phyloP scores from a whole-genome alignment of 331 rosid species.

The Saraca asoca region DNA sequence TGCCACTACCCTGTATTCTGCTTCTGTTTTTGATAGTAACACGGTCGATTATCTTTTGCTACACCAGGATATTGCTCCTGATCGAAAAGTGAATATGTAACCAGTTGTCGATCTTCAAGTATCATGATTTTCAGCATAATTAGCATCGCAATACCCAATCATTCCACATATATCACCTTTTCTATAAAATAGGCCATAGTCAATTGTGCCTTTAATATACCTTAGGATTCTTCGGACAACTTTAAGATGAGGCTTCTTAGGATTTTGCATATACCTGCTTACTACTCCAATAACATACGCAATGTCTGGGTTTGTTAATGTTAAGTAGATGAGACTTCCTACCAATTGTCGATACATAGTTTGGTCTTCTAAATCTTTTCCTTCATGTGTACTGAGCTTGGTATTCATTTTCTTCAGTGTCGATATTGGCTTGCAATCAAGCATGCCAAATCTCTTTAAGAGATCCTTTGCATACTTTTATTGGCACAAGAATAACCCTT shows the following conservation, averaged over 20 bases:
- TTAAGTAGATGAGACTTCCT: neutral
- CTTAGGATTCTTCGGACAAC: neutral
- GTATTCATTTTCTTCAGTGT: no score
- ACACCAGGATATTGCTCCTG: conserved; percentile 6
- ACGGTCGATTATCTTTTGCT: conserved; percentile 2
- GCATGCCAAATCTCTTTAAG: no score
- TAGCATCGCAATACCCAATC: conserved; percentile 1
- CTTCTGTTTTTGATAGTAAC: neutral
- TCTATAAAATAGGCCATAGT: neutral
- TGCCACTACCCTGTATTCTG: conserved; percentile 1
- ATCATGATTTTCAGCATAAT: neutral
- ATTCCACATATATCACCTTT: neutral
- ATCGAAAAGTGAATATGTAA: no score
- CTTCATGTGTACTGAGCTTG: neutral
- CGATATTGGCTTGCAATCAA: no score
- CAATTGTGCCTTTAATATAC: neutral
- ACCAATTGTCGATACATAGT: neutral
- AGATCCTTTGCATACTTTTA: no score
- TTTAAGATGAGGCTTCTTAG: neutral
- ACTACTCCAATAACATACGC: no score
- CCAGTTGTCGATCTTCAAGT: neutral
- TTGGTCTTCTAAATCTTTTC: neutral
- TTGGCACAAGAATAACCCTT: neutral
- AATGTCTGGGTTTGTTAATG: neutral
- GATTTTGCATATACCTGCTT: no score